Evolutionary conservation across 108 stramenopile genomes (phyloP).

Genomic region (Nitzschia palea): DNA sequence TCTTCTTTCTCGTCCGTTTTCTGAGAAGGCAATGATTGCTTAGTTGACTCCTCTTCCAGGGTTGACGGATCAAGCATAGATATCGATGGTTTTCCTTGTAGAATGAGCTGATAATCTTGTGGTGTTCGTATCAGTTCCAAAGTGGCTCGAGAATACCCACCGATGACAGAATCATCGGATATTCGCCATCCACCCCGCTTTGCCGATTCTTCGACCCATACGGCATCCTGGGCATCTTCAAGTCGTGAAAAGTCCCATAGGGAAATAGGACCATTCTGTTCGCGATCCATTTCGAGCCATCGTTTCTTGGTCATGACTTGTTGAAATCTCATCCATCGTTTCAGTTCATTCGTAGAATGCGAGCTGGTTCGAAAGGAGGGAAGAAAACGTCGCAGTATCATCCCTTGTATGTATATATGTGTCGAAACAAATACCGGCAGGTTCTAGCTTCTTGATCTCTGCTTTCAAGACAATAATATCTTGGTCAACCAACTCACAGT

Average conservation of each 20-base stretch:
- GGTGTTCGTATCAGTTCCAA: constrained; percentile 18
- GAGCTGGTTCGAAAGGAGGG: neutral
- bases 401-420: too few species aligned
- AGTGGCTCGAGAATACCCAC: constrained; percentile 54
- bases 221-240: constrained; percentile 75
- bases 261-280: constrained; percentile 57
- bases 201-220: constrained; percentile 16
- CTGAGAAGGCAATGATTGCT: neutral
- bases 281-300: constrained; percentile 31
- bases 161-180: constrained; percentile 83
- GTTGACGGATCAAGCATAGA: constrained; percentile 16
- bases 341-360: neutral
- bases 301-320: constrained; percentile 34
- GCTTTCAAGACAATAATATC: too few species aligned
- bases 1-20: neutral
- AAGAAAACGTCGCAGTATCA: neutral
- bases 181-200: constrained; percentile 67
- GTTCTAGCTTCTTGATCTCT: too few species aligned
- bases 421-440: too few species aligned
- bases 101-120: constrained; percentile 25
- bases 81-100: constrained; percentile 1
- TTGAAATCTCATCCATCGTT: constrained; percentile 34
- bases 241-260: constrained; percentile 70
- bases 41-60: neutral
- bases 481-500: too few species aligned